phyloP scores from a whole-genome alignment of 2,329 filamentous ascomycete genomes.

The Leptosphaerulina australis region DNA sequence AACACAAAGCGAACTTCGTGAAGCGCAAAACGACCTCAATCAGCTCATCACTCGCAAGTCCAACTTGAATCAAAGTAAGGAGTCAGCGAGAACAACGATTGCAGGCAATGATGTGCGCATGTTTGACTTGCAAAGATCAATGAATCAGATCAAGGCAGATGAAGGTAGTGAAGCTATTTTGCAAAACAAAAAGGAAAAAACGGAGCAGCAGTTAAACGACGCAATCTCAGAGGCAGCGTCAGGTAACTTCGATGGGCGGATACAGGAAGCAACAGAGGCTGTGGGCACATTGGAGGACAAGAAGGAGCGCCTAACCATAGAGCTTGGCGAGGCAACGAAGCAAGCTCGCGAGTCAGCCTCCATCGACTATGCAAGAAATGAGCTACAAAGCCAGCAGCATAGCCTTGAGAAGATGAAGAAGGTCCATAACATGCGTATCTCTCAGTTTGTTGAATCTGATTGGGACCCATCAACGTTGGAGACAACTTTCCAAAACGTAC shows the following conservation, averaged over 20 bases:
- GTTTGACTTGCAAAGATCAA: constrained; percentile 67
- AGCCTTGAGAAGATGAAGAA: constrained; percentile 77
- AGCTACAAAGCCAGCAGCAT: constrained; percentile 73
- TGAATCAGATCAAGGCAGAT: constrained; percentile 78
- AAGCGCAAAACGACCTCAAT: constrained; percentile 73
- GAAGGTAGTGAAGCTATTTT: constrained; percentile 82
- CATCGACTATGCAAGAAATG: constrained; percentile 81
- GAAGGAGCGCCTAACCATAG: constrained; percentile 73
- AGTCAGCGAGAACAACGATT: constrained; percentile 75
- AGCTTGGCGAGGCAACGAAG: constrained; percentile 81
- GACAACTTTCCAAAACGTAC: constrained; percentile 67
- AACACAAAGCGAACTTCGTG: constrained; percentile 73
- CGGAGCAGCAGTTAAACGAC: constrained; percentile 66
- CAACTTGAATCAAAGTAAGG: constrained; percentile 73
- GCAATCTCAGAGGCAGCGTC: constrained; percentile 67
- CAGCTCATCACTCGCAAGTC: constrained; percentile 76
- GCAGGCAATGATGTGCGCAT: constrained; percentile 74
- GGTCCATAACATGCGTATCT: constrained; percentile 75
- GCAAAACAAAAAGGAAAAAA: constrained; percentile 73
- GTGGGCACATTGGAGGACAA: constrained; percentile 74
- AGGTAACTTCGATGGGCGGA: constrained; percentile 72
- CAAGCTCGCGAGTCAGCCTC: constrained; percentile 82
- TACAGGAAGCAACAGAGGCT: constrained; percentile 69
- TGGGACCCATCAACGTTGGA: constrained; percentile 78
- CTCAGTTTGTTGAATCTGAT: constrained; percentile 64